Conservation (phyloP, 805 yeast species). For the Sungouiella thailandica region DNA sequence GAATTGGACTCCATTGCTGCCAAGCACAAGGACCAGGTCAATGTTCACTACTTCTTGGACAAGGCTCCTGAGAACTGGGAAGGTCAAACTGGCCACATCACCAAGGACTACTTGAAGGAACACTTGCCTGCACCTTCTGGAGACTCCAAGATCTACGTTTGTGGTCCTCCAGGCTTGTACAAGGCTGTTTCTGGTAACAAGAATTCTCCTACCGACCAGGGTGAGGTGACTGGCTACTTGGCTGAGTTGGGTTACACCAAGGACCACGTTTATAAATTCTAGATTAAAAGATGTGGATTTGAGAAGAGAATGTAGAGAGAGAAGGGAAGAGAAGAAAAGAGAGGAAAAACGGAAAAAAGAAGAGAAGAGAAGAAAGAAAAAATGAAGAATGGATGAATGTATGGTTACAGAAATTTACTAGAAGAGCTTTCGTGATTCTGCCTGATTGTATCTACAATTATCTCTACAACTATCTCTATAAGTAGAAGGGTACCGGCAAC, state of each 20-base stretch:
- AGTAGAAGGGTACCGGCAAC: too few relatives aligned
- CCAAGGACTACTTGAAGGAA: conserved; percentile 63
- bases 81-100: conserved; percentile 70
- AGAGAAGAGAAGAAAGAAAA: too few relatives aligned
- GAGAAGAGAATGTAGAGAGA: neutral
- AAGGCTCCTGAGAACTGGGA: conserved; percentile 45
- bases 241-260: conserved; percentile 83
- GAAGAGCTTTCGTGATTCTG: too few relatives aligned
- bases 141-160: conserved; percentile 68
- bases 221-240: conserved; percentile 85
- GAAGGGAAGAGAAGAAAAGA: too few relatives aligned
- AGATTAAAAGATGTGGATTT: too few relatives aligned
- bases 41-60: conserved; percentile 77
- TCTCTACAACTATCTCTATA: too few relatives aligned
- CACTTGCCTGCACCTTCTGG: conserved; percentile 60
- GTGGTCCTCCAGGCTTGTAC: conserved; percentile 95
- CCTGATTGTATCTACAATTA: too few relatives aligned
- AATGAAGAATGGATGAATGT: too few relatives aligned
- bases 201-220: conserved; percentile 86
- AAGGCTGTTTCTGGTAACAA: conserved; percentile 83
- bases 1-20: conserved; percentile 68
- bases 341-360: too few relatives aligned
- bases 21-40: conserved; percentile 72
- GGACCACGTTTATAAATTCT: conserved; percentile 87
- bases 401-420: too few relatives aligned